Evolutionary conservation across 2,329 filamentous ascomycete species (phyloP), one percentile per base, ranked within the genome.

Genomic region (Colletotrichum sp.): DNA sequence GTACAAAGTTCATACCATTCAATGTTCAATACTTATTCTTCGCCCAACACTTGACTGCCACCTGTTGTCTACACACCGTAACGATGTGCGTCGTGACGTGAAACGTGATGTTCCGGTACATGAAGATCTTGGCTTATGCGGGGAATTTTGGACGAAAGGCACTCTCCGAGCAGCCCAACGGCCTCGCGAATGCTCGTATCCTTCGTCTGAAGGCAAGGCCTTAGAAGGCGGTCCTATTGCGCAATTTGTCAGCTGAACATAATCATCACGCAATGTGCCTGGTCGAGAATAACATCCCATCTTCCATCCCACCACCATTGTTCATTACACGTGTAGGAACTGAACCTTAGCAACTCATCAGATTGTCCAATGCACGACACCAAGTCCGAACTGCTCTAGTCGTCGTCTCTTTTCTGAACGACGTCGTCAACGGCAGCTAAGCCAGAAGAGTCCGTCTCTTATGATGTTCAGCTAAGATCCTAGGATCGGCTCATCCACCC

Each of bases 21-120:
- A 69, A 69, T 73, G 73, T 76, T 69, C 73, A 73, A 73, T 73
- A 76, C 69, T 76, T 76, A 75, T 75, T 68, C 44, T 76, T 70
- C 57, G 34, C 32, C 57, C 57, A 26, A 16, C 1, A 18, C 18
- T 24, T 24, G 62, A 5, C n/a, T 13, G 26, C 4, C 28, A 66
- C 24, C 26, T 34, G 8, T 36, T 21, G 15, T 13, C 44, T 26
- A 59, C 28, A 24, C 36, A 63, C 34, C 39, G 69, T 63, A 63
- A 72, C 36, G 12, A 15, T 57, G 2, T 34, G 16, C 34, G 72
- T 68, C 70, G 28, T 64, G 44, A 39, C n/a, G 28, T 64, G 70
- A 76, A 73, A 72, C 70, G 13, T n/a, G 18, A 57, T 44, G 57
- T 65, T 34, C 6, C 28, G 44, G 16, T 65, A n/a, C 57, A 3